Base-by-base conservation (phyloP, 495 filamentous ascomycete species). In the Talaromyces stipitatus region DNA sequence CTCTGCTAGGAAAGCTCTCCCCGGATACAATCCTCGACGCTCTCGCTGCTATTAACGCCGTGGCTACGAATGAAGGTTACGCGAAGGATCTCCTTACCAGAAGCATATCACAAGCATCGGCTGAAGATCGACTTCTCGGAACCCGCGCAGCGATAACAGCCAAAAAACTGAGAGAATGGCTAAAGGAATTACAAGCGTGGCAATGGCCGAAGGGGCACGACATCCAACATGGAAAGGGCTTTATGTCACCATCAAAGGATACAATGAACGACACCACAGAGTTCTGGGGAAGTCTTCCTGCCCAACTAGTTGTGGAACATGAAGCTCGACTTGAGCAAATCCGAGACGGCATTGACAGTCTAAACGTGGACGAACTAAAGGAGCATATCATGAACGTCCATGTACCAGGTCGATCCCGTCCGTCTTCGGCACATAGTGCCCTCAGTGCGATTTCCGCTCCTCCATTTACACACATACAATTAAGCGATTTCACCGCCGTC, bases 311-410 rank as follows among this genome's bases (percentile, higher is more conserved):
- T 0, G 67, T 79, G 27, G 65, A 72, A 51, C 91, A 94, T 66
- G 88, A 92, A 64, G 72, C 69, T 33, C 80, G 92, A 26, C 78
- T 95, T 23, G 87, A 92, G 32, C 82, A 86, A 54, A 96, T 98
- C 60, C 75, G 75, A 20, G 81, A 84, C 50, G 86, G 83, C 50
- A 82, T 97, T 76, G 89, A 92, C 20, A 79, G 81, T 41, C 73
- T 98, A 47, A 83, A 91, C 54, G 78, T 98, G 46, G 91, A 96
- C 60, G 91, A 95, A 62, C 83, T 97, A 62, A 97, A 97, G 73
- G 81, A 78, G 48, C 90, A 91, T 67, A 89, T 97, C 60, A 74
- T 95, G 56, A 84, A 87, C 75, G 87, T 85, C 57, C 86, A 94
- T 74, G 81, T 85, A 66, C 74, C 70, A 58, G 75, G 74, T 29